Evolutionary conservation across 352 stramenopile species (phyloP), one percentile per base, ranked within the genome.

Genomic region (Phytophthora multivora): DNA sequence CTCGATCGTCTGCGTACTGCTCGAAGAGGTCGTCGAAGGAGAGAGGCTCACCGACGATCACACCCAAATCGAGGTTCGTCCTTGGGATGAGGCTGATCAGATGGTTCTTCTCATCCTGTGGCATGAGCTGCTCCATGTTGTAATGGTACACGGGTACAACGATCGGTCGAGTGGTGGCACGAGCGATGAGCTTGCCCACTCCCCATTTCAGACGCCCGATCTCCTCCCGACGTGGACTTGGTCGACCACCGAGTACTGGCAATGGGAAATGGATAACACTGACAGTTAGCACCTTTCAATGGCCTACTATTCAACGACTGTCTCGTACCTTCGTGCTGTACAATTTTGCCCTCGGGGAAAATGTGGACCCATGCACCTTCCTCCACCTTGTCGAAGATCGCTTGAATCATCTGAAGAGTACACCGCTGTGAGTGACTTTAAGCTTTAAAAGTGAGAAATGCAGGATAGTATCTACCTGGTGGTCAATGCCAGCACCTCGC

Each of bases 111-210:
- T 79, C 75, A 62, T 93, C 80, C 67, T 96, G 86, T 19, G 86
- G 88, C 80, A 96, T 92, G 41, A 96, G 69, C 62, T 89, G 66
- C 61, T 95, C 80, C 85, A 96, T 95, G 69, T 93, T 93, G 58
- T 83, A 65, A 67, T 95, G 86, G 58, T 96, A 96, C 63, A 95
- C 76, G 7, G 88, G 88, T 43, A 96, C 67, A 39, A 96, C 88
- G 50, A 96, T 71, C 10, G 85, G 84, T 23, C 77, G 74, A 46
- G 81, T 66, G 15, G 77, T 77, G 0, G 85, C 80, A 46, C 88
- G 84, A 19, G 85, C 85, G 50, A 96, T 92, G 45, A 96, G 76
- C 46, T 95, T 96, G 12, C 80, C 86, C 12, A 93, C 85, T 10
- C 88, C 88, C 88, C 88, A 96, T 56, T 96, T 96, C 30, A 96